A percentile compares a stretch with the other conserved stretches of the same genome.
phyloP scores from a whole-genome alignment of 2,329 filamentous ascomycete species.

The Penicillium thymicola region DNA sequence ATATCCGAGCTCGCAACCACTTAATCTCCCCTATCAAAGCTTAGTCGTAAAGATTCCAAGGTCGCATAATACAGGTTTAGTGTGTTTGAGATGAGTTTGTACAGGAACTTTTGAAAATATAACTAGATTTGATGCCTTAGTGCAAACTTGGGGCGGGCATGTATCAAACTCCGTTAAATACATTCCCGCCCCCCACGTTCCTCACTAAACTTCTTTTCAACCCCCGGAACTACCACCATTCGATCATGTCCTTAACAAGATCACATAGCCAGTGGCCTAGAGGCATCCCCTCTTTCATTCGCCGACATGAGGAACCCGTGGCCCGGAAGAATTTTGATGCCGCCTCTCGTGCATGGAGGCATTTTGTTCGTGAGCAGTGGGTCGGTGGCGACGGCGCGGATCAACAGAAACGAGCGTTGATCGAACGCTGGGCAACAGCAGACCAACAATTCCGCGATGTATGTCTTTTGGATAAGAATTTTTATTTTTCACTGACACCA shows the following conservation, averaged over 20 bases:
- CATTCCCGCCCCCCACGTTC: background rate
- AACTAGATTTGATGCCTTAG: background rate
- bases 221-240: background rate
- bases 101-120: no score
- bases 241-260: constrained; percentile 1
- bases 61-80: constrained; percentile 1
- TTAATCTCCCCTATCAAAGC: background rate
- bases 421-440: constrained; percentile 13
- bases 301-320: constrained; percentile 10
- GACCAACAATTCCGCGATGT: constrained; percentile 11
- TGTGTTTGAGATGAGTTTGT: background rate
- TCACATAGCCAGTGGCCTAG: constrained; percentile 6
- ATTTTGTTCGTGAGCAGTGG: constrained; percentile 15
- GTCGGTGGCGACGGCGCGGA: constrained; percentile 6
- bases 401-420: constrained; percentile 13
- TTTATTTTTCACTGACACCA: constrained; percentile 1
- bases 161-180: background rate
- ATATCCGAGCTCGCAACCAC: background rate
- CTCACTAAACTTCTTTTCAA: background rate
- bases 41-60: constrained; percentile 4
- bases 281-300: constrained; percentile 11
- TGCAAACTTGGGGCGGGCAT: background rate
- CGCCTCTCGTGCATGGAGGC: constrained; percentile 13
- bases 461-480: background rate
- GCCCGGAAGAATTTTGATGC: constrained; percentile 1